Base-by-base conservation (phyloP, 306 rosid genomes). In the Astragalus glycyphyllos region DNA sequence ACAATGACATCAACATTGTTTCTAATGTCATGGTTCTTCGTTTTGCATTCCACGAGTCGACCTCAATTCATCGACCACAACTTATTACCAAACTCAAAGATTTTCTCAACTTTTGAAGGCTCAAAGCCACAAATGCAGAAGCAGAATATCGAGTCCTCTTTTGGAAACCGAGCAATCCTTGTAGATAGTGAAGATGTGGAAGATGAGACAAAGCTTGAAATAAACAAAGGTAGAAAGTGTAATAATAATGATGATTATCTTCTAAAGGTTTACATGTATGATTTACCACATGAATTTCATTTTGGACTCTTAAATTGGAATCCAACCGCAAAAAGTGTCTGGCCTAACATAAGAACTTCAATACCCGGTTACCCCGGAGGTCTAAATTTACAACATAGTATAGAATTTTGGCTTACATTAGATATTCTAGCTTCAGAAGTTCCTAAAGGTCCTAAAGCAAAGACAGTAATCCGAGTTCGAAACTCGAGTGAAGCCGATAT, bases 401-500 rank as follows among this genome's bases (percentile, higher is more conserved):
- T 90, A 64, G 96, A 88, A 34, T 90, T 81, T 80, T 90, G 97
- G 96, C 88, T 90, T 11, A 86, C 96, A 31, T 49, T 88, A 57
- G 96, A 90, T 34, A 70, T 90, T 72, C 95, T 90, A 32, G 92
- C 97, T 44, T 88, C 92, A 4, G 83, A 88, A 70, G 80, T 87
- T 56, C 83, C 84, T 5, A 32, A 75, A 0, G 65, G 88, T 7
- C 76, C 83, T 15, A 86, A 75, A 68, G 84, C 75, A 3, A 69
- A 15, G 7, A 58, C 85, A 29, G 92, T 83, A 14, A 71, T 76
- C 7, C 77, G 92, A 58, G 97, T 90, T 58, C 75, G 4, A 51
- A 84, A 90, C 69, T 76, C 80, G 0, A 88, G 89, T 23, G 90
- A 90, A 70, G 92, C 97, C 13, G 97, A 90, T 51, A 77, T 90